These are phyloP conservation scores for Rhizomucor miehei DNA, from an alignment of 371 early-diverging fungal species.

Conservation along the genomic window DNA sequence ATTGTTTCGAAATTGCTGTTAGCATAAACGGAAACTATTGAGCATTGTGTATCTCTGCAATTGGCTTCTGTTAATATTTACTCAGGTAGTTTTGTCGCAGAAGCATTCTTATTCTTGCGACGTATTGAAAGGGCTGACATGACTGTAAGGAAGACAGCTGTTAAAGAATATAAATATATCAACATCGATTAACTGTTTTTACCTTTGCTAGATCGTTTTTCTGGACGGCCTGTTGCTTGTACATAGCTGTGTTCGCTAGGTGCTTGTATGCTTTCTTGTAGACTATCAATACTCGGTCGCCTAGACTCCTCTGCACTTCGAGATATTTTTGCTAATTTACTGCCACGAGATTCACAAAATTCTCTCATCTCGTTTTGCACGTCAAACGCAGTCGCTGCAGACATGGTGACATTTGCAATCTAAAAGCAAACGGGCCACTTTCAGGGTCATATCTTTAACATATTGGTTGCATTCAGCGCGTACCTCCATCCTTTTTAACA, in stretches of 20 bases:
- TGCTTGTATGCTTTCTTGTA: conserved; percentile 2
- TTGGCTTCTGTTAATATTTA: background rate
- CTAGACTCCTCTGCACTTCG: background rate
- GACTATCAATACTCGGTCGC: conserved; percentile 5
- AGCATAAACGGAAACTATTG: background rate
- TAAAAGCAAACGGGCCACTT: too few species aligned
- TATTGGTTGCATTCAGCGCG: too few species aligned
- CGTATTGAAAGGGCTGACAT: conserved; percentile 12
- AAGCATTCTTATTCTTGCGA: conserved; percentile 14
- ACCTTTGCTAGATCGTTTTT: background rate
- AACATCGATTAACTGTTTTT: too few species aligned
- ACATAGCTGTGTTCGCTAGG: background rate
- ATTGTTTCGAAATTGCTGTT: conserved; percentile 2
- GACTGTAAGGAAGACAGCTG: background rate
- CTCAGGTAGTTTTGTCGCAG: conserved; percentile 13
- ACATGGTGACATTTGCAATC: conserved; percentile 23
- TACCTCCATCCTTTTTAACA: conserved; percentile 22
- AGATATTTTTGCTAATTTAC: conserved; percentile 6
- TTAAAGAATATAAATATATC: too few species aligned
- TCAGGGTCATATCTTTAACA: too few species aligned
- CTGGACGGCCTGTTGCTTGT: background rate
- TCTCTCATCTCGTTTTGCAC: conserved; percentile 11
- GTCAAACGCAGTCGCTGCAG: conserved; percentile 19
- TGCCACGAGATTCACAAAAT: conserved; percentile 14
- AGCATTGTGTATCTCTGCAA: too few species aligned